Percentiles rank a stretch among this genome's conserved stretches.
Evolutionary conservation across 2,329 filamentous ascomycete genomes (phyloP).

Genomic region (Lachnellula hyalina): DNA sequence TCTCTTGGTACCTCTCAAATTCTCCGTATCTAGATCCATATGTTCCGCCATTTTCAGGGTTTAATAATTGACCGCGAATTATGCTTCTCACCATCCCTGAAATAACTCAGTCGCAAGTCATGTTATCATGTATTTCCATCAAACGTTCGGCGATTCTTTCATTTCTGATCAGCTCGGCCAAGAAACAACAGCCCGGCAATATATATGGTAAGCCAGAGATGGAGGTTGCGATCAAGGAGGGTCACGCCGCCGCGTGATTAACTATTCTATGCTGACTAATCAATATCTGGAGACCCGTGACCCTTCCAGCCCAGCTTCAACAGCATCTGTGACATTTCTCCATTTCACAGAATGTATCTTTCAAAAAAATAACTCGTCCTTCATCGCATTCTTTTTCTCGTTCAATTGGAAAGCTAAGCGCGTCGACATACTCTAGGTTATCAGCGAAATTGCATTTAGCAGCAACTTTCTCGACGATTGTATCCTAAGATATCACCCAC

Average conservation of each 20-base stretch:
- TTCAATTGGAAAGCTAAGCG: background rate
- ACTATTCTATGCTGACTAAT: background rate
- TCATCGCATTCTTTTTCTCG: background rate
- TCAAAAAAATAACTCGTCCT: background rate
- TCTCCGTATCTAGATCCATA: conserved; percentile 39
- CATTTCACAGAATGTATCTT: background rate
- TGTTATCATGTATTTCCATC: background rate
- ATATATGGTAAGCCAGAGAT: too few relatives aligned
- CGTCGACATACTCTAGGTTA: background rate
- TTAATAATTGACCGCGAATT: background rate
- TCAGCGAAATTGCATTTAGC: conserved; percentile 43
- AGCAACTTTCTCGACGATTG: conserved; percentile 66
- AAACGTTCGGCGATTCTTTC: background rate
- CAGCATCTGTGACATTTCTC: background rate
- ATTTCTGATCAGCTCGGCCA: background rate
- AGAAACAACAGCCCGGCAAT: background rate
- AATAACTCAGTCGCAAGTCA: background rate
- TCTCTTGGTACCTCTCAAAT: conserved; percentile 38
- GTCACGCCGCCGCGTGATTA: conserved; percentile 2
- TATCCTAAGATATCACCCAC: conserved; percentile 60
- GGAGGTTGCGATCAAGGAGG: background rate
- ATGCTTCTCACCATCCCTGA: background rate
- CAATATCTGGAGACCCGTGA: background rate
- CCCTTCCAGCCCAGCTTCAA: background rate
- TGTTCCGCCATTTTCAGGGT: conserved; percentile 25